phyloP scores from a whole-genome alignment of 1,139 yeast species.

The Pneumocystis murina region DNA sequence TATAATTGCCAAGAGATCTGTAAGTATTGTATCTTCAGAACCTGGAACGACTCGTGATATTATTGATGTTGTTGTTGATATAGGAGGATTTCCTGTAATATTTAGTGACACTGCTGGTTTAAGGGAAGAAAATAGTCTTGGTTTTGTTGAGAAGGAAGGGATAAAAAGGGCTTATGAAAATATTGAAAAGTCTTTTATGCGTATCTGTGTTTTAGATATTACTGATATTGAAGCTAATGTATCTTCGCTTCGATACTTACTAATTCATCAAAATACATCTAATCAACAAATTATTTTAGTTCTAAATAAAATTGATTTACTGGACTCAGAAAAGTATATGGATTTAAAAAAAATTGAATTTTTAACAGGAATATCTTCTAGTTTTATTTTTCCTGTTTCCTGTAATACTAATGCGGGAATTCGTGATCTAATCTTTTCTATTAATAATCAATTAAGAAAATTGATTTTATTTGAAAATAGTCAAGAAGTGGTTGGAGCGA shows the following conservation, averaged over 20 bases:
- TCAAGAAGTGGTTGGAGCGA: slow-evolving; percentile 51
- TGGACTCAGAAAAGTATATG: slow-evolving; percentile 1
- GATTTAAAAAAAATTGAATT: not conserved
- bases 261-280: slow-evolving; percentile 15
- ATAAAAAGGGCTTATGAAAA: slow-evolving; percentile 56
- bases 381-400: slow-evolving; percentile 40
- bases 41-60: slow-evolving; percentile 94
- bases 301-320: slow-evolving; percentile 23
- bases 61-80: slow-evolving; percentile 65
- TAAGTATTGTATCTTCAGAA: slow-evolving; percentile 78
- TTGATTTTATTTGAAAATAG: slow-evolving; percentile 34
- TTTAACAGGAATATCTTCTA: slow-evolving; percentile 17
- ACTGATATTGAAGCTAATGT: slow-evolving; percentile 24
- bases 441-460: slow-evolving; percentile 34
- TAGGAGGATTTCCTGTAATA: slow-evolving; percentile 69
- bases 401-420: slow-evolving; percentile 50
- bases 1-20: slow-evolving; percentile 56
- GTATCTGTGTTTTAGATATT: slow-evolving; percentile 38
- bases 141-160: slow-evolving; percentile 65
- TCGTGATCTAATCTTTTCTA: slow-evolving; percentile 26
- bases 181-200: slow-evolving; percentile 46
- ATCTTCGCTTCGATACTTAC: slow-evolving; percentile 17
- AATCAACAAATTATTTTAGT: slow-evolving; percentile 19
- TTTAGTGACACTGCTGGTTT: slow-evolving; percentile 93
- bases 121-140: slow-evolving; percentile 28